Base-by-base conservation (phyloP, 1,284 basidiomycete species). In the Irpex rosettiformis region DNA sequence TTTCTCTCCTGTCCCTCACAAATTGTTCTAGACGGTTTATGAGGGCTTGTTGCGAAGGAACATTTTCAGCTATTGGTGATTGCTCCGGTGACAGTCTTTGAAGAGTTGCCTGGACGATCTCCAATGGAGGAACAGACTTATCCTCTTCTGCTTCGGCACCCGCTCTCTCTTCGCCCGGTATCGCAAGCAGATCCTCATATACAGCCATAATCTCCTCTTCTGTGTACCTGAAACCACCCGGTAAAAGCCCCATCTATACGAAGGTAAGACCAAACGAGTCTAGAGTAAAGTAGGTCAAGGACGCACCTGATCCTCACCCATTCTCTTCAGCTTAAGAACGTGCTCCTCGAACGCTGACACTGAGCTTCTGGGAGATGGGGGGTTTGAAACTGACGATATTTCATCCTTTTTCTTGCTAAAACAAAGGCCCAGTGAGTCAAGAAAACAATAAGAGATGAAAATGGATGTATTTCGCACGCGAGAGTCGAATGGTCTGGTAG, bases 141-240 rank as follows among this genome's bases (percentile, higher is more conserved):
- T 58, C 48, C 48, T 64, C 56, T 51, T 52, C 56, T 43, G 60
- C 61, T 24, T 59, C 67, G 57, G 28, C 65, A 62, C 53, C 69
- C 64, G 28, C 64, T 61, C 57, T 74, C 71, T n/a, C 71, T 57
- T 49, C 72, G 67, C 64, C 33, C 3, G 77, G 72, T 43, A 76
- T 64, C 1, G 78, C 74, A 16, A 86, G 75, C 13, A 86, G 67
- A 59, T 84, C 81, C 61, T 83, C 76, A 64, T 85, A 86, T 48
- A 86, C 65, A 1, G 69, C 61, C 49, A 79, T 55, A 0, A 86
- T 70, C 4, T 84, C 79, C 13, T 76, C 72, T 64, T 86, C 84
- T 0, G 78, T 74, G 65, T 79, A 84, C 5, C 27, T 8, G 13
- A 25, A 11, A 16, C 25, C 49, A 22, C 30, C 21, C 0, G 52